Base-by-base conservation (phyloP, 768 basidiomycete genomes). In the Phylloporus sp. region DNA sequence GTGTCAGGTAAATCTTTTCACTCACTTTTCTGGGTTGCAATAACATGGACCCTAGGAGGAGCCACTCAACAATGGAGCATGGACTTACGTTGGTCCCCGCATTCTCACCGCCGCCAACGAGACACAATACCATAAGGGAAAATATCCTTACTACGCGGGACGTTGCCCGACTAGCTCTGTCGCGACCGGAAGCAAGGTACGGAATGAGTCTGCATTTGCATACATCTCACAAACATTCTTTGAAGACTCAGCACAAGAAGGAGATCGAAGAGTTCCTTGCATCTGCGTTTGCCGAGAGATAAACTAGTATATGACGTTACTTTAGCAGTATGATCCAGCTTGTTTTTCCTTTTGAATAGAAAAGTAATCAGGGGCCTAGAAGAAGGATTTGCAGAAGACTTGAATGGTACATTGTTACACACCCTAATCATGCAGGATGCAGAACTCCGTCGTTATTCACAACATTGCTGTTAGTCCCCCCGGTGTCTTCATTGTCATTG, bases 51-150 rank as follows among this genome's bases (percentile, higher is more conserved):
- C 57, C 40, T 61, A 83, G 77, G 93, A 96, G 70, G 92, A 97
- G 68, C 95, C 96, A 14, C 71, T 98, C 56, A 99, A 99, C 75
- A 93, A 92, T 60, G 96, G 96, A 55, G 84, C 91, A 2, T 99
- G 96, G 96, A 90, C 86, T 33, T 96, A 99, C 62, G 82, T 96
- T 49, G 93, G 89, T 21, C 89, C 93, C 37, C 82, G 94, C 45
- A 84, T 98, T 60, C 83, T 87, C 66, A 98, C 95, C 36, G 92
- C 95, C n/a, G 84, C 88, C 38, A 82, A 84, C 58, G 76, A 90
- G 71, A 95, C 94, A 6, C 74, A 87, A 65, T 77, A 96, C 69
- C 96, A 99, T 72, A 82, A 82, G 69, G 82, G 82, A 64, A 93
- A 94, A 69, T 90, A 91, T 62, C 88, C 94, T 10, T 74, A 75